Evolutionary conservation across 1,284 basidiomycete genomes (phyloP).

Genomic region (Cryptococcus sp.): DNA sequence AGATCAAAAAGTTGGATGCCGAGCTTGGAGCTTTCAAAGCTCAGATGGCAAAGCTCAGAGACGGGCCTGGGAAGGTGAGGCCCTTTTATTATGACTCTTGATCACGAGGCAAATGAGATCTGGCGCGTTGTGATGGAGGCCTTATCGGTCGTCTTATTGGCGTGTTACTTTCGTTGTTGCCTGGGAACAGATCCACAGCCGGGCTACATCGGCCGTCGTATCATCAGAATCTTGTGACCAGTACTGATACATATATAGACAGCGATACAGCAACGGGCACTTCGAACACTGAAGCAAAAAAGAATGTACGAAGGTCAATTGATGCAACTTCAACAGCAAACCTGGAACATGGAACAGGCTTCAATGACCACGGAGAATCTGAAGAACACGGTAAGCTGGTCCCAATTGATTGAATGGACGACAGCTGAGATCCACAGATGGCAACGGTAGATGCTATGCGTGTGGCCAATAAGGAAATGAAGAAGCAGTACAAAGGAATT

Average conservation of each 20-base stretch:
- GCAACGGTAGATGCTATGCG: slow-evolving; percentile 99
- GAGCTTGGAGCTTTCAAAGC: slow-evolving; percentile 91
- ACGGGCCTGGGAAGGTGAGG: slow-evolving; percentile 88
- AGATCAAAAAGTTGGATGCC: slow-evolving; percentile 92
- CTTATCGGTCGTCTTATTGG: too few species aligned
- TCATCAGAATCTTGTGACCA: neutral
- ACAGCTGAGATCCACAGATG: slow-evolving; percentile 56
- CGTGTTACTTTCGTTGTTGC: too few species aligned
- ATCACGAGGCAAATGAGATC: too few species aligned
- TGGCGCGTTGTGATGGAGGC: too few species aligned
- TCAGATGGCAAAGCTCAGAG: slow-evolving; percentile 90
- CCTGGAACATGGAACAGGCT: slow-evolving; percentile 98
- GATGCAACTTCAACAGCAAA: slow-evolving; percentile 85
- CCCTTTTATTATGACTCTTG: neutral
- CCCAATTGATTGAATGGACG: neutral
- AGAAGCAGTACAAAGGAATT: slow-evolving; percentile 95
- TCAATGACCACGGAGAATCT: slow-evolving; percentile 94
- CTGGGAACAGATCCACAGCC: too few species aligned
- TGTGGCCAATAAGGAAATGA: slow-evolving; percentile 94
- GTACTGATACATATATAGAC: slow-evolving; percentile 52
- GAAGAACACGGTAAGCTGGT: slow-evolving; percentile 66
- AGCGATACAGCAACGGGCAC: slow-evolving; percentile 91
- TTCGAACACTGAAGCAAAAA: slow-evolving; percentile 92
- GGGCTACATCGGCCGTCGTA: too few species aligned
- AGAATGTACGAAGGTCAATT: slow-evolving; percentile 90